A percentile compares a stretch with the other conserved stretches of the same genome.
These are phyloP conservation scores for Strobilomyces echinocephalus DNA, from an alignment of 768 basidiomycete genomes.

Conservation along the genomic window DNA sequence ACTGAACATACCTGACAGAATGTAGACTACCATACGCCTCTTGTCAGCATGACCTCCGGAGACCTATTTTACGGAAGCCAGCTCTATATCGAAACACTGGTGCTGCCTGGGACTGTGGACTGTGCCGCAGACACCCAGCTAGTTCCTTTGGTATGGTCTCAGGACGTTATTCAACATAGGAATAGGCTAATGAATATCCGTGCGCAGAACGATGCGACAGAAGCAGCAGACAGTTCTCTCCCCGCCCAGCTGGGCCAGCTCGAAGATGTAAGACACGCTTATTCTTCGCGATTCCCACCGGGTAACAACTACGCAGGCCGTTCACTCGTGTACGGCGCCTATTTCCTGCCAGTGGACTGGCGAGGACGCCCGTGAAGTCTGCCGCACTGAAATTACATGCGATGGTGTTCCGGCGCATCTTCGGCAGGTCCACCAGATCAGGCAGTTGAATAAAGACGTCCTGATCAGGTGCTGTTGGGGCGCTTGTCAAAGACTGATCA, in stretches of 20 bases:
- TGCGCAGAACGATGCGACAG: too few relatives aligned
- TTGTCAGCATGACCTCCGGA: too few relatives aligned
- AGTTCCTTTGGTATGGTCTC: too few relatives aligned
- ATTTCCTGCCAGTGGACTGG: background rate
- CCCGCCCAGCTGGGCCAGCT: background rate
- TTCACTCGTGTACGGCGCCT: background rate
- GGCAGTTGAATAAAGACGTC: background rate
- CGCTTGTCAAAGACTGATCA: background rate
- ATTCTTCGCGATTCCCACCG: background rate
- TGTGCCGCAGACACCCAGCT: too few relatives aligned
- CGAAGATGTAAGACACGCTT: background rate
- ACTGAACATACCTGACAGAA: too few relatives aligned
- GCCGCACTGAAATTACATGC: background rate
- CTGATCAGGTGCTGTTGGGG: background rate
- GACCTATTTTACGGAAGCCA: too few relatives aligned
- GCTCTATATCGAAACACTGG: too few relatives aligned
- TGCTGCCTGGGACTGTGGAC: too few relatives aligned
- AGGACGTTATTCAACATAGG: too few relatives aligned
- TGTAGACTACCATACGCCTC: too few relatives aligned
- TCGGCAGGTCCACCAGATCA: background rate
- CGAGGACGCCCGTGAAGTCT: background rate
- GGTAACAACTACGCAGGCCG: background rate
- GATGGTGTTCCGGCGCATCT: background rate
- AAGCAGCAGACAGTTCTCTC: too few relatives aligned
- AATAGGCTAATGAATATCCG: too few relatives aligned